phyloP scores from a whole-genome alignment of 495 filamentous ascomycete species.

The Penicillium roqueforti region DNA sequence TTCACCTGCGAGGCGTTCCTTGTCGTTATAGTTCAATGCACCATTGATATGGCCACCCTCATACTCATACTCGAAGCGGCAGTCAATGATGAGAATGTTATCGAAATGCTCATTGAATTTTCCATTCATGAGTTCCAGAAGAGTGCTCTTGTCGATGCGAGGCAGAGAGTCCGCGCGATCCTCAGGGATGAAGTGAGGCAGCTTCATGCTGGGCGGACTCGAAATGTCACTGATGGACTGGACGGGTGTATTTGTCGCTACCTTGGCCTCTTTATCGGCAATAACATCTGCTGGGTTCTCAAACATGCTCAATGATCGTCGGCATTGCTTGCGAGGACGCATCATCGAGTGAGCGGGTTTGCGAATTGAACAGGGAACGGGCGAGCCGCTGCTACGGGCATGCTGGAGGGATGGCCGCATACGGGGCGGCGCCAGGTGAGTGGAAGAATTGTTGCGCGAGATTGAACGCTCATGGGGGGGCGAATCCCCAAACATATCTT shows the following conservation, averaged over 20 bases:
- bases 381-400: constrained; percentile 62
- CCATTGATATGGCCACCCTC: constrained; percentile 92
- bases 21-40: constrained; percentile 93
- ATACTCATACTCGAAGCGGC: constrained; percentile 98
- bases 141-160: constrained; percentile 73
- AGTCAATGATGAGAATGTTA: constrained; percentile 83
- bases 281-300: constrained; percentile 86
- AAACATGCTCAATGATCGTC: constrained; percentile 95
- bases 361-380: constrained; percentile 62
- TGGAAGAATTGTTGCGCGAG: constrained; percentile 31
- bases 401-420: constrained; percentile 59
- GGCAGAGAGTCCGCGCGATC: constrained; percentile 80
- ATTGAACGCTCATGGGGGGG: constrained; percentile 61
- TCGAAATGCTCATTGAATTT: constrained; percentile 71
- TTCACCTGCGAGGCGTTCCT: constrained; percentile 72
- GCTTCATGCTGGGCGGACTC: constrained; percentile 60
- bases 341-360: constrained; percentile 66
- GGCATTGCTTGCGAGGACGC: constrained; percentile 81
- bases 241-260: constrained; percentile 51
- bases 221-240: constrained; percentile 75
- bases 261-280: constrained; percentile 58
- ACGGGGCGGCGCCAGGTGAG: constrained; percentile 44
- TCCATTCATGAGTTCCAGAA: constrained; percentile 82
- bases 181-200: constrained; percentile 82
- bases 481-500: constrained; percentile 75